Percentiles rank a stretch among this genome's conserved stretches.
Evolutionary conservation across 805 yeast genomes (phyloP).

Genomic region (Suhomyces vadensis): DNA sequence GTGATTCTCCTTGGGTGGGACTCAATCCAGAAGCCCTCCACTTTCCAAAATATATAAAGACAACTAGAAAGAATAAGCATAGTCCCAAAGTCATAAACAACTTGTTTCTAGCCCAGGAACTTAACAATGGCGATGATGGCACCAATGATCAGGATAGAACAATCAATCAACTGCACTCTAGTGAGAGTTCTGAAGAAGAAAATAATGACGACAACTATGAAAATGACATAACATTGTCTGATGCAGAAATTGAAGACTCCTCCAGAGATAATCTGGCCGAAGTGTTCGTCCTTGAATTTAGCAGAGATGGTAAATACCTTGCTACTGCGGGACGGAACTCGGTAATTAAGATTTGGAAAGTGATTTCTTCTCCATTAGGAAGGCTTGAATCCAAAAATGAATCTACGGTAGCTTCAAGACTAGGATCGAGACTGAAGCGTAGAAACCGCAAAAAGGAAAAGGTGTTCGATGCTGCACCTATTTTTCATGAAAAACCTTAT

Average conservation of each 20-base stretch:
- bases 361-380: slow-evolving; percentile 69
- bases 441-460: slow-evolving; percentile 5
- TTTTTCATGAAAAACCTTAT: slow-evolving; percentile 68
- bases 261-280: slow-evolving; percentile 39
- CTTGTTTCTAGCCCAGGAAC: slow-evolving; percentile 67
- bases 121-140: slow-evolving; percentile 26
- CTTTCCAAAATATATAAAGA: slow-evolving; percentile 57
- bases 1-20: slow-evolving; percentile 30
- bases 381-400: slow-evolving; percentile 46
- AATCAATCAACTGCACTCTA: slow-evolving; percentile 9
- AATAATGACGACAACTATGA: slow-evolving; percentile 2
- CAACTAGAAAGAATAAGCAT: slow-evolving; percentile 46
- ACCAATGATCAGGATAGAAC: neutral
- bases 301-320: slow-evolving; percentile 75
- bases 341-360: slow-evolving; percentile 73
- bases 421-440: slow-evolving; percentile 11
- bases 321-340: slow-evolving; percentile 85
- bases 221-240: no score
- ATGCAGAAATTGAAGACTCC: slow-evolving; percentile 15
- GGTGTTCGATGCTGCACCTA: slow-evolving; percentile 60
- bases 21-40: slow-evolving; percentile 43
- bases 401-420: slow-evolving; percentile 14
- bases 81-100: slow-evolving; percentile 50
- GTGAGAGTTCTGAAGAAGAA: slow-evolving; percentile 8
- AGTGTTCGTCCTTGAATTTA: slow-evolving; percentile 73